Evolutionary conservation across 805 yeast species (phyloP).

Genomic region (Zygosaccharomyces kombuchaensis): DNA sequence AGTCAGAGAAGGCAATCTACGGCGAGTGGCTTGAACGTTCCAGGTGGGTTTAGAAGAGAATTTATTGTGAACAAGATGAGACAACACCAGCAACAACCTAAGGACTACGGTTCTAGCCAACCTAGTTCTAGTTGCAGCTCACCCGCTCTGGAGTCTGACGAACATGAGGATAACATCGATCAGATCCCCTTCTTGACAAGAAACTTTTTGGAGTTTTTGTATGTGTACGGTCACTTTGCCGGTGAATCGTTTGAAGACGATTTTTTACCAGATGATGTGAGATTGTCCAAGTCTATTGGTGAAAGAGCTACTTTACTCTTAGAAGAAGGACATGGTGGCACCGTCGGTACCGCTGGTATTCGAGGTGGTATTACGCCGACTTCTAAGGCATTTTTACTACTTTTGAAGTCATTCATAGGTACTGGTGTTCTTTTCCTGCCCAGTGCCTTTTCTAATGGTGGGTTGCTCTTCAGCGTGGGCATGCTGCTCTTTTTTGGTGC

Average conservation of each 20-base stretch:
- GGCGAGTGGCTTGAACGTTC: conserved; percentile 68
- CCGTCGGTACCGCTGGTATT: conserved; percentile 24
- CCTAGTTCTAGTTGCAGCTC: conserved; percentile 12
- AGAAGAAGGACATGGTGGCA: conserved; percentile 9
- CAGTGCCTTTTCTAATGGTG: conserved; percentile 68
- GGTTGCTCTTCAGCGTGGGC: conserved; percentile 52
- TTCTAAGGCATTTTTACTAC: conserved; percentile 61
- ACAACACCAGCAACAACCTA: conserved; percentile 23
- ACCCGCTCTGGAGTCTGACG: conserved; percentile 14
- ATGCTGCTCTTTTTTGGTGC: conserved; percentile 58
- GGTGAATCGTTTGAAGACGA: conserved; percentile 78
- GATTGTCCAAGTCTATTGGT: conserved; percentile 27
- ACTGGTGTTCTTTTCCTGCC: conserved; percentile 73
- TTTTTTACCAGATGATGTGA: conserved; percentile 42
- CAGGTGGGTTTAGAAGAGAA: conserved; percentile 80
- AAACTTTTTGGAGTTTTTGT: conserved; percentile 71
- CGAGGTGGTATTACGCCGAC: conserved; percentile 74
- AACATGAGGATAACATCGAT: conserved; percentile 30
- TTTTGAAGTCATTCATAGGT: conserved; percentile 72
- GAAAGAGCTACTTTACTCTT: conserved; percentile 11
- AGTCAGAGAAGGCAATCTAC: conserved; percentile 51
- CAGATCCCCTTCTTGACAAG: conserved; percentile 53
- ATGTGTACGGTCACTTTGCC: conserved; percentile 81
- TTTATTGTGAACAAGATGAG: conserved; percentile 45
- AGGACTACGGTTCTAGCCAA: conserved; percentile 11